Evolutionary conservation across 1,284 basidiomycete genomes (phyloP), one percentile per base, ranked within the genome.

Genomic region (Puccinia polysora): DNA sequence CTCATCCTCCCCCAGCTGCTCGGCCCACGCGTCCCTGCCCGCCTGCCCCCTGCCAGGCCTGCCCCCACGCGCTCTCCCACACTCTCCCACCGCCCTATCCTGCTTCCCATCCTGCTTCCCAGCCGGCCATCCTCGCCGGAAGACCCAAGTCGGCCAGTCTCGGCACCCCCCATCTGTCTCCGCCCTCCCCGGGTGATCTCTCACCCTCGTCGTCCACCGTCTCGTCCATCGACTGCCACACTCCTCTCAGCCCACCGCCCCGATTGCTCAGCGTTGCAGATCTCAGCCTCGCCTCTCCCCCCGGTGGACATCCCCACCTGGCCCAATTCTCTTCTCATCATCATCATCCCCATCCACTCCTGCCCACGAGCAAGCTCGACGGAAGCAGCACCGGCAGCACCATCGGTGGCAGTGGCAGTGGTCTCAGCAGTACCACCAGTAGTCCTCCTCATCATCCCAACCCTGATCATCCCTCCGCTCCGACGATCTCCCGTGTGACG

Each of bases 161-260:
- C 28, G 64, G 50, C 50, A 10, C 50, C 15, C 34, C 64, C 32
- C 30, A 52, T 53, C 52, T 65, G 47, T 65, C 64, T 18, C 64
- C 64, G 36, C 49, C 64, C 18, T 65, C 64, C 34, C 50, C 64
- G 6, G 64, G 52, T 65, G 49, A 65, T 65, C 64, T 65, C 36
- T 65, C 64, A 52, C 64, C 64, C 28, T 4, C 62, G 32, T 65
- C 64, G n/a, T 65, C 64, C 18, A 50, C 45, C 34, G 36, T 43
- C 49, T 65, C 64, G 23, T 65, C 52, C 28, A 18, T 40, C 30
- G 49, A 65, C 10, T n/a, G n/a, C n/a, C 53, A 65, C 49, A 55
- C 52, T n/a, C 64, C 64, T 23, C 34, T 53, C 49, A 65, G 64
- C 23, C 64, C 64, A 28, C 64, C 64, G 32, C 47, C 43, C n/a